These are phyloP conservation scores for Suillus occidentalis DNA, from an alignment of 768 basidiomycete species.

Conservation along the genomic window DNA sequence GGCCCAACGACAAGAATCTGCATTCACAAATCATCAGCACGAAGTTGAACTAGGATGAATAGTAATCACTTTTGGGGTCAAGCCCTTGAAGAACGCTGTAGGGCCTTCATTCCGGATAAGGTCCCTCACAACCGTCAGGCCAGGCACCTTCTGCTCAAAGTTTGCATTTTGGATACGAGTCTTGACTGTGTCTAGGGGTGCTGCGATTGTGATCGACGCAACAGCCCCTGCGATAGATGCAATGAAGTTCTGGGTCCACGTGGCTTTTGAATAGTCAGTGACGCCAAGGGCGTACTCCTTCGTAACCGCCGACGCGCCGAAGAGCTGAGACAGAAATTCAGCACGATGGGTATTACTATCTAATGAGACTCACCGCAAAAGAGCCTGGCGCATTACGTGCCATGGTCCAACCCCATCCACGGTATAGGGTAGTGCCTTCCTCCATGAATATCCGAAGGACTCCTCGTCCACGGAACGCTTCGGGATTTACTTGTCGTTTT, in stretches of 20 bases:
- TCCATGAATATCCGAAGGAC: slow-evolving; percentile 87
- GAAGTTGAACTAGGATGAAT: slow-evolving; percentile 24
- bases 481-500: slow-evolving; percentile 97
- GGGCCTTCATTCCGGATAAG: slow-evolving; percentile 85
- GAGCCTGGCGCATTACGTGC: slow-evolving; percentile 95
- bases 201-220: slow-evolving; percentile 93
- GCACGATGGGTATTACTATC: background rate
- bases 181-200: slow-evolving; percentile 95
- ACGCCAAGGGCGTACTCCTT: slow-evolving; percentile 93
- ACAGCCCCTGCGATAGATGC: slow-evolving; percentile 93
- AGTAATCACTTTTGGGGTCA: slow-evolving; percentile 83
- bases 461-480: slow-evolving; percentile 95
- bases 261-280: slow-evolving; percentile 89
- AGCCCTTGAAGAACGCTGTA: slow-evolving; percentile 90
- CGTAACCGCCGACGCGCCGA: slow-evolving; percentile 92
- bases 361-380: slow-evolving; percentile 71
- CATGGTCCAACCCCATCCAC: slow-evolving; percentile 99
- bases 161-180: slow-evolving; percentile 98
- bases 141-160: slow-evolving; percentile 84
- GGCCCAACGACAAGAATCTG: slow-evolving; percentile 96
- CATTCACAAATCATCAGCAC: slow-evolving; percentile 31
- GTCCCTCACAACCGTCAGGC: slow-evolving; percentile 79
- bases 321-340: slow-evolving; percentile 60
- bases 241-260: slow-evolving; percentile 96
- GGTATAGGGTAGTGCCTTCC: slow-evolving; percentile 89